Percentiles rank a stretch among this genome's conserved stretches.
Conservation (phyloP, 1,284 basidiomycete species). For the Ceratorhiza oryzae-sativae region DNA sequence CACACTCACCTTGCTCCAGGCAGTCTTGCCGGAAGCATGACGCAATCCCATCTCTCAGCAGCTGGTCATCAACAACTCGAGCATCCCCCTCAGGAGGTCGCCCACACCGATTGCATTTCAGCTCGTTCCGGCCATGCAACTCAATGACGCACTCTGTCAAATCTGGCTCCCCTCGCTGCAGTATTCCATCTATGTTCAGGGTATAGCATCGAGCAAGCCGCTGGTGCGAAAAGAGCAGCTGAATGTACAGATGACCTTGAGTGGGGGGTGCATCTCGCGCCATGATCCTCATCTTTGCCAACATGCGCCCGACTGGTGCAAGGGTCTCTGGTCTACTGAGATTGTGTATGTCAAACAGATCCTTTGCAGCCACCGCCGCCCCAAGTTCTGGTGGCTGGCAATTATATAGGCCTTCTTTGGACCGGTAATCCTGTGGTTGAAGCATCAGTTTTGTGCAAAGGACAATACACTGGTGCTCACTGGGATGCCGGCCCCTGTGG, state of each 20-base stretch:
- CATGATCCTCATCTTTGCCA: constrained; percentile 1
- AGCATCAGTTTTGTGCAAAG: neutral
- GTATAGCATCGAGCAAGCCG: constrained; percentile 23
- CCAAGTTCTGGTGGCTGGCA: neutral
- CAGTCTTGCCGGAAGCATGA: neutral
- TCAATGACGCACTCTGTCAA: neutral
- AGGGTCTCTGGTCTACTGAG: neutral
- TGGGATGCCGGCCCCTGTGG: constrained; percentile 30
- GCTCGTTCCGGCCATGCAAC: constrained; percentile 18
- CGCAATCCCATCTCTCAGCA: neutral
- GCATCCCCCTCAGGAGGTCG: neutral
- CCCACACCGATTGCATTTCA: constrained; percentile 15
- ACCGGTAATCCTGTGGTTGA: constrained; percentile 21
- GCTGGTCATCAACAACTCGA: neutral
- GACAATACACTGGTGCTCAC: neutral
- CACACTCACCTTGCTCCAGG: neutral
- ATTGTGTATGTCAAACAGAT: constrained; percentile 8
- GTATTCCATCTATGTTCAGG: constrained; percentile 16
- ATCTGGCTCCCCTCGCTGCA: neutral
- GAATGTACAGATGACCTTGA: constrained; percentile 8
- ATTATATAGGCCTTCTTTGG: constrained; percentile 3
- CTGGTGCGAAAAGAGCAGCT: neutral
- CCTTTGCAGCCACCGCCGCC: neutral
- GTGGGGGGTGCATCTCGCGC: neutral
- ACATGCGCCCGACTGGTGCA: neutral